Percentiles rank a stretch among this genome's conserved stretches.
phyloP scores from a whole-genome alignment of 164 flowering plant species.

The Litsea cubeba region DNA sequence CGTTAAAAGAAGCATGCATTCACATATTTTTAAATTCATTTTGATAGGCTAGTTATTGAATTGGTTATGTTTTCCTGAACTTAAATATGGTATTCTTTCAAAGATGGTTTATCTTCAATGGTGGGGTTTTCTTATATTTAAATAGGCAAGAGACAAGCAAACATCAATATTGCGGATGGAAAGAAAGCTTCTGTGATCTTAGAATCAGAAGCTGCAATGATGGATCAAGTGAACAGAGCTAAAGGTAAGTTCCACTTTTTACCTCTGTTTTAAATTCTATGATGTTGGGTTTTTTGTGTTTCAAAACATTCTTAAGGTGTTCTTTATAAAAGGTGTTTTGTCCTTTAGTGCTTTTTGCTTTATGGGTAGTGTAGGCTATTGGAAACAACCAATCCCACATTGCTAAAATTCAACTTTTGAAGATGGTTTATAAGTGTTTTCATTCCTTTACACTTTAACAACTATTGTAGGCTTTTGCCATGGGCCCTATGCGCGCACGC shows the following conservation, averaged over 20 bases:
- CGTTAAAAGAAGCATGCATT: neutral
- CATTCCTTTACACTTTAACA: no score
- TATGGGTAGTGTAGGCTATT: no score
- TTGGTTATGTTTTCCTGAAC: neutral
- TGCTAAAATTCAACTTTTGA: no score
- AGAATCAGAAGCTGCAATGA: conserved; percentile 51
- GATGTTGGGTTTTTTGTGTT: no score
- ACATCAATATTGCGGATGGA: conserved; percentile 80
- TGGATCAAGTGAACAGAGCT: conserved; percentile 48
- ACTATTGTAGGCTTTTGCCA: no score
- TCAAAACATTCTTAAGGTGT: no score
- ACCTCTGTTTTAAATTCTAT: neutral
- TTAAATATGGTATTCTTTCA: neutral
- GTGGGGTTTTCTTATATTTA: conserved; percentile 5
- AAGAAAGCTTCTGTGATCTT: conserved; percentile 44
- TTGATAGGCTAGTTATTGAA: neutral
- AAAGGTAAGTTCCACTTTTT: conserved; percentile 24
- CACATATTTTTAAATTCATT: neutral
- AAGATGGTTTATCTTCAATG: neutral
- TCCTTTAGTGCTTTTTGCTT: no score
- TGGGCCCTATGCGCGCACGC: no score
- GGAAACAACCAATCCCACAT: no score
- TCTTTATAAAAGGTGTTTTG: no score
- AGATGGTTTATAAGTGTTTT: no score
- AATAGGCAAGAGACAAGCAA: conserved; percentile 81